A percentile compares a stretch with the other conserved stretches of the same genome.
Conservation (phyloP, 2,329 filamentous ascomycete species). For the Myrmaecium sp. region DNA sequence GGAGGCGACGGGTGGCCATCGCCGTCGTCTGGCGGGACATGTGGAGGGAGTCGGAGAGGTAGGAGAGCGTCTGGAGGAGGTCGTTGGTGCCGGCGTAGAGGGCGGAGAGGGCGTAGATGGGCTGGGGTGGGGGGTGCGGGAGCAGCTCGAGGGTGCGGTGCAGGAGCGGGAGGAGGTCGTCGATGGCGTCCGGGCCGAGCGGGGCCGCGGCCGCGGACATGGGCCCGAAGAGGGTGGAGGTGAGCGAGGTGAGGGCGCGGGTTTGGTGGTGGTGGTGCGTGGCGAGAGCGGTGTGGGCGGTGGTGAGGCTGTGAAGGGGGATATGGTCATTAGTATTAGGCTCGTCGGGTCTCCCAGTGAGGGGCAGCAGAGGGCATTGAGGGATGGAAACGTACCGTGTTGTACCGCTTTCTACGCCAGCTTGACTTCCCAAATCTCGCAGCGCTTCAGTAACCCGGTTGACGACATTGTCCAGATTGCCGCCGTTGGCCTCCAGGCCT, state of each 20-base stretch:
- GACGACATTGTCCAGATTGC: conserved; percentile 48
- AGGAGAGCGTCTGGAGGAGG: conserved; percentile 64
- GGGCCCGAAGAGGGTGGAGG: conserved; percentile 53
- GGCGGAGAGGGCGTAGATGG: conserved; percentile 49
- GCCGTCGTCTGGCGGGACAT: conserved; percentile 83
- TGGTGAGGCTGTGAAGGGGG: conserved; percentile 42
- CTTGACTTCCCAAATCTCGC: conserved; percentile 55
- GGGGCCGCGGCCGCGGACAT: conserved; percentile 51
- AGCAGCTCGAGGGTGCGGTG: conserved; percentile 47
- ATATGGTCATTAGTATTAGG: not conserved
- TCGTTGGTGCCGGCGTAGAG: conserved; percentile 49
- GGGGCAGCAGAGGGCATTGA: not conserved
- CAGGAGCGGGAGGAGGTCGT: conserved; percentile 52
- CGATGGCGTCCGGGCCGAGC: conserved; percentile 47
- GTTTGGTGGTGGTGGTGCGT: conserved; percentile 62
- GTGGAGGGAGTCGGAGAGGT: conserved; percentile 79
- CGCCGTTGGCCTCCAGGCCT: conserved; percentile 49
- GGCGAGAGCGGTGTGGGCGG: conserved; percentile 56
- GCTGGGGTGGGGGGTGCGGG: conserved; percentile 46
- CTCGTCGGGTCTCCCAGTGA: not conserved
- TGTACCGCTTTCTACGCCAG: conserved; percentile 53
- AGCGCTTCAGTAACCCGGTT: conserved; percentile 51
- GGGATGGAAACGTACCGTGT: conserved; percentile 37
- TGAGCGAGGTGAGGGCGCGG: conserved; percentile 55
- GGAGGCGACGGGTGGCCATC: conserved; percentile 61